A percentile compares a stretch with the other conserved stretches of the same genome.
Evolutionary conservation across 2,329 filamentous ascomycete genomes (phyloP).

Genomic region (Xylariaceae sp.): DNA sequence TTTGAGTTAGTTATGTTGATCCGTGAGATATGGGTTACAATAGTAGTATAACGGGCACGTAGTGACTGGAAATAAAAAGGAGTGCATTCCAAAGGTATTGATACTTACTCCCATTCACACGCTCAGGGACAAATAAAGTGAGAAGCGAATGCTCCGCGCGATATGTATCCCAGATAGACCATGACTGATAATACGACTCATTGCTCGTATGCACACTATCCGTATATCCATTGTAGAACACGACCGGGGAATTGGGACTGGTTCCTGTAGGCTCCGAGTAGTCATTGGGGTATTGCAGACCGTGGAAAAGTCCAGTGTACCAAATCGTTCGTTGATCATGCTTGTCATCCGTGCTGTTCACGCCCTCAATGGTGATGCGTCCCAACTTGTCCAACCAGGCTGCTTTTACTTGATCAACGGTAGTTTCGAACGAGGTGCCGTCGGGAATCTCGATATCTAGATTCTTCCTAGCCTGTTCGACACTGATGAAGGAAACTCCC

Average conservation of each 20-base stretch:
- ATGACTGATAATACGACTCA: conserved; percentile 46
- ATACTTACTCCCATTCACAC: conserved; percentile 35
- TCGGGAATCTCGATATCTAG: conserved; percentile 40
- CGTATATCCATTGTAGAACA: conserved; percentile 44
- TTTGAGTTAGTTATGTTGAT: background rate
- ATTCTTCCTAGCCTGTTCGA: conserved; percentile 43
- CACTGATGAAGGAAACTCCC: conserved; percentile 42
- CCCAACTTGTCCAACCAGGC: conserved; percentile 43
- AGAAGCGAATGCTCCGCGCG: conserved; percentile 43
- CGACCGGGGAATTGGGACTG: conserved; percentile 21
- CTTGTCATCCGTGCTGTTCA: conserved; percentile 36
- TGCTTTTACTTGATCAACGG: conserved; percentile 37
- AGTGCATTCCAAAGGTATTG: background rate
- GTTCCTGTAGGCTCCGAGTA: conserved; percentile 40
- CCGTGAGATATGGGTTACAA: background rate
- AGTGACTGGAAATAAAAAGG: background rate
- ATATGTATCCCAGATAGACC: conserved; percentile 48
- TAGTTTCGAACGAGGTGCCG: conserved; percentile 34
- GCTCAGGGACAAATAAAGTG: conserved; percentile 41
- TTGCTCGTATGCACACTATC: conserved; percentile 38
- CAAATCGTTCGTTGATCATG: conserved; percentile 42
- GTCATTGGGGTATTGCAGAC: conserved; percentile 44
- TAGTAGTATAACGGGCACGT: background rate
- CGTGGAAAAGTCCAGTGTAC: conserved; percentile 43
- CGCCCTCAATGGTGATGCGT: conserved; percentile 39